Base-by-base conservation (phyloP, 129 eudicot genomes). In the Arctium minus region DNA sequence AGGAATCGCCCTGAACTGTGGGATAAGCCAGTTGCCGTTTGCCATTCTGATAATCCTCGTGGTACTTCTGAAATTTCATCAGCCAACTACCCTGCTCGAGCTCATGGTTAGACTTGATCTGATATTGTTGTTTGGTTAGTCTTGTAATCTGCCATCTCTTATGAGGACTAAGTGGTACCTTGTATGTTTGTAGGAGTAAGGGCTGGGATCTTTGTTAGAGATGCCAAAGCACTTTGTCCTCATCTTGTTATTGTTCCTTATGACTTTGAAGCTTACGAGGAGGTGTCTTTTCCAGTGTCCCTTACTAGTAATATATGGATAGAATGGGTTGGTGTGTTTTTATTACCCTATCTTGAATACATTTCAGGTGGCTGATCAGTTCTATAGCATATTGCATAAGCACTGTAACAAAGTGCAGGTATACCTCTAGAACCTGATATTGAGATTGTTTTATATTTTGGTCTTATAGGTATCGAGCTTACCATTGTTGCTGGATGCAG, bases 11-110 rank as follows among this genome's bases (percentile, higher is more conserved):
- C 97, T 77, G 98, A 90, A 67, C 85, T 93, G 73, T 81, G 77
- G 83, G 90, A 87, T 79, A 96, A 91, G 85, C 98, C 99, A 77
- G 98, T 96, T 87, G 98, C 97, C 72, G 97, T 96, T 80, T 96
- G 98, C 85, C 99, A 96, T 86, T 96, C 99, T 36, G 98, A 96
- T 85, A 96, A 85, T 85, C 91, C 97, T 46, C 97, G 94, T 75
- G 99, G 99, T 33, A 93, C 98, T 46, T 92, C 99, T 71, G 98
- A 96, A 87, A 96, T 93, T 74, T 96, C 99, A 48, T 96, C 98
- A 72, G 99, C 99, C 69, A 96, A 96, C 86, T 96, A 96, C 83
- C 97, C 97, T 85, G 98, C 99, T 69, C 90, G 98, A 73, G 87
- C 81, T 85, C 85, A 91, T 88, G 99, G 99, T 96, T 72, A 75